These are phyloP conservation scores for Sarocladiaceae sp. DNA, from an alignment of 2,329 filamentous ascomycete genomes.

Conservation along the genomic window DNA sequence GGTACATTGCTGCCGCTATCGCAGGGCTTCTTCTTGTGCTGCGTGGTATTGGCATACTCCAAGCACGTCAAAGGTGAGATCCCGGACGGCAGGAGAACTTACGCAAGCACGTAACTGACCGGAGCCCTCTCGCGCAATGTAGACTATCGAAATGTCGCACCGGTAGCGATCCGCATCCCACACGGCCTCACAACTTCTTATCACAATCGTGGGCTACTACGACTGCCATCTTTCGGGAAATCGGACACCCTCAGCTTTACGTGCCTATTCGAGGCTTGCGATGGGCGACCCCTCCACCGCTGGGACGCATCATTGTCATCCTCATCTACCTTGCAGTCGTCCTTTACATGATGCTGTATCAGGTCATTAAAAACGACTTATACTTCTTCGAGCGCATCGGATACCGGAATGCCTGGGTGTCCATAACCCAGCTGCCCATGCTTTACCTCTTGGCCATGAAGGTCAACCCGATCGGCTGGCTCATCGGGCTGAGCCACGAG, in stretches of 20 bases:
- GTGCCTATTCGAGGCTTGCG: constrained; percentile 40
- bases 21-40: constrained; percentile 36
- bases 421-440: constrained; percentile 59
- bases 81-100: neutral
- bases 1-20: constrained; percentile 53
- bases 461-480: constrained; percentile 52
- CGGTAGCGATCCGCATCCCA: constrained; percentile 43
- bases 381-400: constrained; percentile 62
- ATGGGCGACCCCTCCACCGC: constrained; percentile 55
- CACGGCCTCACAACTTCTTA: constrained; percentile 42
- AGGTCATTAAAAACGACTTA: constrained; percentile 45
- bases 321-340: constrained; percentile 56
- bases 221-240: constrained; percentile 53
- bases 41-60: constrained; percentile 39
- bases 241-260: constrained; percentile 51
- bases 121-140: neutral
- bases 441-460: constrained; percentile 60
- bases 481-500: constrained; percentile 63
- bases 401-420: constrained; percentile 65
- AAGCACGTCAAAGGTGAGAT: constrained; percentile 37
- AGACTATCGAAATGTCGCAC: constrained; percentile 44
- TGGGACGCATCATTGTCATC: constrained; percentile 52
- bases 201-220: constrained; percentile 53
- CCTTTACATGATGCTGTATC: constrained; percentile 51
- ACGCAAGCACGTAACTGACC: neutral